A percentile compares a stretch with the other conserved stretches of the same genome.
Evolutionary conservation across 2,329 filamentous ascomycete genomes (phyloP).

Genomic region (Fusarium brevicatenulatum): DNA sequence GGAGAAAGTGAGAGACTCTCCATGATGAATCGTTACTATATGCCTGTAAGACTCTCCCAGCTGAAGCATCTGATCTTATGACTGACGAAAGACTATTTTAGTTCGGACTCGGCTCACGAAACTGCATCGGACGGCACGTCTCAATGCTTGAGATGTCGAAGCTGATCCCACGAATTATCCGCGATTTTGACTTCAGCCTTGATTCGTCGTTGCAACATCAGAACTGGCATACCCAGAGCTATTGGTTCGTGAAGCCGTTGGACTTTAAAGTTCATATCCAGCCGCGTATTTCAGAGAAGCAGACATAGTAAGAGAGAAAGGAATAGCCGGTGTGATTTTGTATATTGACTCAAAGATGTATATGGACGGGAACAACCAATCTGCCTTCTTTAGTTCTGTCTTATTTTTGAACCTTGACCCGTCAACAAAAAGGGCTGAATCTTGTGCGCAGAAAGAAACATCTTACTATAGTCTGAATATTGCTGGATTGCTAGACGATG

Average conservation of each 20-base stretch:
- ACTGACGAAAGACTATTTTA: slow-evolving; percentile 6
- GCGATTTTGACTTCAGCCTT: slow-evolving; percentile 37
- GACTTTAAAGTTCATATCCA: slow-evolving; percentile 5
- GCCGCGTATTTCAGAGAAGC: background rate
- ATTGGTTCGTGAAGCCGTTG: slow-evolving; percentile 33
- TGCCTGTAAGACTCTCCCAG: slow-evolving; percentile 18
- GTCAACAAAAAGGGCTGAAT: too few relatives aligned
- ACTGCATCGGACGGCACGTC: slow-evolving; percentile 38
- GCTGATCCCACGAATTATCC: slow-evolving; percentile 31
- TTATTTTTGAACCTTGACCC: too few relatives aligned
- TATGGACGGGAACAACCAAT: too few relatives aligned
- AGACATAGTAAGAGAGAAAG: background rate
- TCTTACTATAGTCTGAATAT: too few relatives aligned
- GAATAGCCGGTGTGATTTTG: too few relatives aligned
- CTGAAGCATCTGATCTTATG: rapidly evolving
- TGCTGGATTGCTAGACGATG: too few relatives aligned
- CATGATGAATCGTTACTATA: slow-evolving; percentile 37
- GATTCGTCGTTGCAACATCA: background rate
- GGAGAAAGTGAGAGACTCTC: slow-evolving; percentile 2
- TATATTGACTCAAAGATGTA: too few relatives aligned
- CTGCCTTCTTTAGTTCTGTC: too few relatives aligned
- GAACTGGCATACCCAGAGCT: slow-evolving; percentile 21
- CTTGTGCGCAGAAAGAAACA: too few relatives aligned
- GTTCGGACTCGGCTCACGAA: slow-evolving; percentile 41
- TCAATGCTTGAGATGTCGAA: slow-evolving; percentile 43